These are phyloP conservation scores for Geotrichum klebahnii DNA, from an alignment of 1,139 yeast genomes.

Conservation along the genomic window DNA sequence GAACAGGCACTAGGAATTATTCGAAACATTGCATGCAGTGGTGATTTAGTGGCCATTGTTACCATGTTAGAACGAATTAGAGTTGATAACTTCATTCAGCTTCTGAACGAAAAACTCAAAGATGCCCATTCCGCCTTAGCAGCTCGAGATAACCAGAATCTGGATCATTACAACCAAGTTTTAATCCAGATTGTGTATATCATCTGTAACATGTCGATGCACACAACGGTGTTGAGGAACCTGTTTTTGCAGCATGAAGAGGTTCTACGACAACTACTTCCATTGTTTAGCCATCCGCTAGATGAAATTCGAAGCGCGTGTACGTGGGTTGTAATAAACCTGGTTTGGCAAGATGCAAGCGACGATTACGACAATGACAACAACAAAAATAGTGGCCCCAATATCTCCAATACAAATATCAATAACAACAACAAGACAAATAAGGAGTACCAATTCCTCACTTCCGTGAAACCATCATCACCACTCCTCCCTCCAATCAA, in stretches of 20 bases:
- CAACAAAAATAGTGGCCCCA: too few species aligned
- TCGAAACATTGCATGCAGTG: conserved; percentile 67
- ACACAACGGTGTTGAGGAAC: conserved; percentile 48
- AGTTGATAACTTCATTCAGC: conserved; percentile 34
- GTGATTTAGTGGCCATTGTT: conserved; percentile 49
- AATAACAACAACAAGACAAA: conserved; percentile 3
- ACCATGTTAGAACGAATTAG: conserved; percentile 40
- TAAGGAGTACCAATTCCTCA: conserved; percentile 20
- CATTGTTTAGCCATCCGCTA: conserved; percentile 40
- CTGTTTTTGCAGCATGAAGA: conserved; percentile 44
- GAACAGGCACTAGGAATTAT: conserved; percentile 69
- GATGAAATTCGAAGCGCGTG: conserved; percentile 50
- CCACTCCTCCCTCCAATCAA: too few species aligned
- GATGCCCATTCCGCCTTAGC: conserved; percentile 17
- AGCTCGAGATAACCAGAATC: conserved; percentile 13
- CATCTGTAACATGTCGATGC: conserved; percentile 56
- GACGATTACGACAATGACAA: too few species aligned
- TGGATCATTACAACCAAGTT: conserved; percentile 29
- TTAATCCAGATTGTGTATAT: conserved; percentile 50
- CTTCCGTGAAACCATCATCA: too few species aligned
- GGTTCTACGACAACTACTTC: conserved; percentile 42
- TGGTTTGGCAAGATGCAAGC: conserved; percentile 51
- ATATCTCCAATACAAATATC: too few species aligned
- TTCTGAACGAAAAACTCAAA: conserved; percentile 32
- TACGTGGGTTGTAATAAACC: conserved; percentile 56